Evolutionary conservation across 2,329 filamentous ascomycete genomes (phyloP), one percentile per base, ranked within the genome.

Genomic region (Knufia petricola): DNA sequence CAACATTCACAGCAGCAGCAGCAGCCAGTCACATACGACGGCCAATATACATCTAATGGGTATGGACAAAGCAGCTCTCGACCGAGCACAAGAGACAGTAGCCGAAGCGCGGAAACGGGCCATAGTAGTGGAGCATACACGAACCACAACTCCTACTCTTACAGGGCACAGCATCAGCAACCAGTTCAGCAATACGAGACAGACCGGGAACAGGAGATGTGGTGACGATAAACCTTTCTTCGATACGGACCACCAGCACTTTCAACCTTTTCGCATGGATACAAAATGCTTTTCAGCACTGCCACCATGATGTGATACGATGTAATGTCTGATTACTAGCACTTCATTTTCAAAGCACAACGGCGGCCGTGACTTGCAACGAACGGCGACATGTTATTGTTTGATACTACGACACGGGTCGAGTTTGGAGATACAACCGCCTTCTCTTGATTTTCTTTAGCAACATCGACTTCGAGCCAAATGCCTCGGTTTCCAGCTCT

Each of bases 11-110:
- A 34, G 42, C 42, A 46, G 19, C 28, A 46, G 56, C 57, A 55
- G 52, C 21, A 58, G 62, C 46, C 62, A 50, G 63, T 38, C 7
- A 21, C 15, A 15, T 38, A 65, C 38, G 67, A 73, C 46, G 72
- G 74, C 48, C 72, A 77, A 52, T 67, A 70, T 47, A 69, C 73
- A 52, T 71, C 69, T 59, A 76, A 74, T 57, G 71, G 72, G 53
- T 72, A 75, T 58, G 69, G 73, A 41, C 60, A 65, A 37, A 66
- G 70, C 52, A 67, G 69, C 55, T 60, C 59, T 54, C 60, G 63
- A 49, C 57, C 64, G 45, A 65, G 65, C 39, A 65, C 66, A 28
- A 60, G 64, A 49, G 60, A 62, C 37, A 64, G 61, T 47, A 65
- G 64, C 55, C 63, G 65, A 21, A 61, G 62, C 50, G 63, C 67